A percentile compares a stretch with the other conserved stretches of the same genome.
These are phyloP conservation scores for Cryphonectria japonica DNA, from an alignment of 2,329 filamentous ascomycete species.

Conservation along the genomic window DNA sequence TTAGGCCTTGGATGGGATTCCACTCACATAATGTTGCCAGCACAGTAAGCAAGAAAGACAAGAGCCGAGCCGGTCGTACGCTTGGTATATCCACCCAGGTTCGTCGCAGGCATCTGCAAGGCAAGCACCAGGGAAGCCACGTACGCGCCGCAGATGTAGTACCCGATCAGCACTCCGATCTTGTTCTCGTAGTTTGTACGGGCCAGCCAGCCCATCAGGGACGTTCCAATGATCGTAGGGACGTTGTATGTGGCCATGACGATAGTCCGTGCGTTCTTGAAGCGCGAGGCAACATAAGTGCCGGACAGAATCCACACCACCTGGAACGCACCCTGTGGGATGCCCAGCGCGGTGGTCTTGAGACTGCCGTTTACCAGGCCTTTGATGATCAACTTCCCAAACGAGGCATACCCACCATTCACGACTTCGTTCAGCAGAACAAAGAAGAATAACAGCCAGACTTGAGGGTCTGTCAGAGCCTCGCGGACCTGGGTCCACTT, in stretches of 20 bases:
- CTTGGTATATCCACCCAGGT: constrained; percentile 53
- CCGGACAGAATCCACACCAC: constrained; percentile 57
- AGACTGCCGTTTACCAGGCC: constrained; percentile 48
- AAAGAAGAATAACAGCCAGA: constrained; percentile 50
- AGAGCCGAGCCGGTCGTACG: constrained; percentile 49
- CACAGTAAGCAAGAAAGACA: constrained; percentile 50
- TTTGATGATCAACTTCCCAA: constrained; percentile 60
- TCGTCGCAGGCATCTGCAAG: constrained; percentile 55
- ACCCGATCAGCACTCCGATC: constrained; percentile 53
- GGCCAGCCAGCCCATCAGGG: constrained; percentile 54
- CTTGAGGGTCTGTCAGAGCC: constrained; percentile 48
- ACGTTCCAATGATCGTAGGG: constrained; percentile 54
- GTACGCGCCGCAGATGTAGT: constrained; percentile 54
- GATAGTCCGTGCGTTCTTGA: constrained; percentile 53
- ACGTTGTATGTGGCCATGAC: constrained; percentile 57
- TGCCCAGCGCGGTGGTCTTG: constrained; percentile 55
- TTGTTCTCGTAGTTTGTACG: constrained; percentile 39
- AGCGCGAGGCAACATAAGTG: constrained; percentile 54
- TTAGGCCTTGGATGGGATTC: not conserved
- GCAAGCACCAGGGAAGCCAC: constrained; percentile 57
- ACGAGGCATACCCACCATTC: constrained; percentile 58
- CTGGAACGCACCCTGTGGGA: constrained; percentile 58
- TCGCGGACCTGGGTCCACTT: constrained; percentile 53
- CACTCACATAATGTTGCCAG: constrained; percentile 47
- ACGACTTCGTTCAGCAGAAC: constrained; percentile 57